phyloP scores from a whole-genome alignment of 129 eudicot genomes.

The Escallonia herrerae region DNA sequence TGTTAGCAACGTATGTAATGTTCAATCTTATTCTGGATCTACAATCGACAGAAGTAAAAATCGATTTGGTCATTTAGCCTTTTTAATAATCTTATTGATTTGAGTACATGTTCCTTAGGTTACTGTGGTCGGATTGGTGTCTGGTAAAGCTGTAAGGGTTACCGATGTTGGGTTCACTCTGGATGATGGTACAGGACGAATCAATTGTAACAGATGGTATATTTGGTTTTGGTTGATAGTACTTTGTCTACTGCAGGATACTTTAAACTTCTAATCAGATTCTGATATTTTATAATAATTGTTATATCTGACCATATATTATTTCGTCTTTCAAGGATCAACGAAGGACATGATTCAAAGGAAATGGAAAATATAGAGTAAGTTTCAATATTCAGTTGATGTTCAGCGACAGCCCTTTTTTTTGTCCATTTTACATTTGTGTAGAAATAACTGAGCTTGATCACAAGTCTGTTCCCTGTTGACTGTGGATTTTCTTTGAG shows the following conservation, averaged over 20 bases:
- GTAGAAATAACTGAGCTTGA: neutral
- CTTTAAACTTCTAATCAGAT: neutral
- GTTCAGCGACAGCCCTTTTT: neutral
- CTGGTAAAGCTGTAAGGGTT: conserved; percentile 48
- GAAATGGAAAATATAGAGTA: conserved; percentile 64
- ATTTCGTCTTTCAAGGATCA: conserved; percentile 47
- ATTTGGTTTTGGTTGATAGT: neutral
- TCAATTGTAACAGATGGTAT: conserved; percentile 77
- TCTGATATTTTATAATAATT: neutral
- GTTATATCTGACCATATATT: no score
- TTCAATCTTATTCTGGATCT: neutral
- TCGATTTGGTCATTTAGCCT: neutral
- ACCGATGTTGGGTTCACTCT: conserved; percentile 65
- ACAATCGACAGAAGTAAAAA: no score
- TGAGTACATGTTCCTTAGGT: conserved; percentile 34
- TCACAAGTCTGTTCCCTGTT: neutral
- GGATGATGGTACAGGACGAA: conserved; percentile 90
- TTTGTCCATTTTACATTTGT: neutral
- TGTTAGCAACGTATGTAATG: conserved; percentile 49
- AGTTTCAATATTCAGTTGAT: conserved; percentile 6
- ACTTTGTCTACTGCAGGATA: neutral
- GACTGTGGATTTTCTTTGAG: neutral
- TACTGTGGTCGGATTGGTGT: conserved; percentile 69
- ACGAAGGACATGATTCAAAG: conserved; percentile 61
- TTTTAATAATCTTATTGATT: neutral